A percentile compares a stretch with the other conserved stretches of the same genome.
These are phyloP conservation scores for Xylaria acuta DNA, from an alignment of 495 filamentous ascomycete genomes.

Conservation along the genomic window DNA sequence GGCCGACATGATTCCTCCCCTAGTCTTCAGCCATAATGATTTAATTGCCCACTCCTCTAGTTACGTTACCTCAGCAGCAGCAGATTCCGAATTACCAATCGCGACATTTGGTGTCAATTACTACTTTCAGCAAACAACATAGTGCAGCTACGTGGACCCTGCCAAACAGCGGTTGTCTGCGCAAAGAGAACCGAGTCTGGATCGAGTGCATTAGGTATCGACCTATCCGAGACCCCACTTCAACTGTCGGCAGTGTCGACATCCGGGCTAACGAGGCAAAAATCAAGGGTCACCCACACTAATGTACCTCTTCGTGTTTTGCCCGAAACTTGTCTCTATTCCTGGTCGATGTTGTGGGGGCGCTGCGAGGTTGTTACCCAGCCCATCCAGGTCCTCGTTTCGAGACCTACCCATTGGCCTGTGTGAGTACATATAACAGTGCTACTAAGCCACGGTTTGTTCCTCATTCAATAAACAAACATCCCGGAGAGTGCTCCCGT, in stretches of 20 bases:
- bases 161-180: not conserved
- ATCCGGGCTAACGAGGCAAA: conserved; percentile 1
- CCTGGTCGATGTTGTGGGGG: not conserved
- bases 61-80: not conserved
- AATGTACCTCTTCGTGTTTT: not conserved
- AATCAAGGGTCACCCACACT: conserved; percentile 4
- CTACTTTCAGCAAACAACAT: conserved; percentile 17
- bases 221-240: not conserved
- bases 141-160: not conserved
- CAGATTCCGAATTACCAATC: not conserved
- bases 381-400: not conserved
- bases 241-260: conserved; percentile 1
- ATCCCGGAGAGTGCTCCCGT: not conserved
- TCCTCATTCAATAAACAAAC: not conserved
- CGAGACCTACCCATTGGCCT: not conserved
- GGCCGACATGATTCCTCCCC: too few species aligned
- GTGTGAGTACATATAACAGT: too few species aligned
- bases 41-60: not conserved
- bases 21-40: conserved; percentile 1
- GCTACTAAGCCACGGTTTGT: not conserved
- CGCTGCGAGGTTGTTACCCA: not conserved
- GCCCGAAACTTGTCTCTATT: not conserved
- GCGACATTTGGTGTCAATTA: not conserved
- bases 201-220: not conserved
- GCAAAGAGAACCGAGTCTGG: not conserved